Evolutionary conservation across 208 protist species (phyloP), one percentile per base, ranked within the genome.

Genomic region (Borovskyia barvae): DNA sequence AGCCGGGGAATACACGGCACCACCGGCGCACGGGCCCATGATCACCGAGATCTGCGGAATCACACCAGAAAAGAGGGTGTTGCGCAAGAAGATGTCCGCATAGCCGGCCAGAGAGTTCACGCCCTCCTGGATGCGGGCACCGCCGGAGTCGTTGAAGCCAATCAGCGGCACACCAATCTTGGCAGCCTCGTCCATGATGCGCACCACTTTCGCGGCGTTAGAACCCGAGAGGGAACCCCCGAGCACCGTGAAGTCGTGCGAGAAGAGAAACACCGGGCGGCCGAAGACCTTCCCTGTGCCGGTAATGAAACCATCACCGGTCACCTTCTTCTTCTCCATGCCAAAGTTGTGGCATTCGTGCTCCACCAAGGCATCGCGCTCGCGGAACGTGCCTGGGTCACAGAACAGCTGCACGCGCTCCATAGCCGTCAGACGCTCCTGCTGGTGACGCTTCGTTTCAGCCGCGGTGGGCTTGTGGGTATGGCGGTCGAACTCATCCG

Each of bases 31-130:
- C 26, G 97, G 97, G 14, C 97, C 97, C 92, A 98, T 97, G 48
- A 99, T 97, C 12, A 97, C 58, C 9, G 94, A 97, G 42, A 99
- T 93, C 75, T 99, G 97, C 15, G 97, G 97, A 12, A 99, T 74
- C 22, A 98, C 97, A 59, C 97, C 97, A 14, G 84, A 96, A 4
- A 86, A 83, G 37, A 90, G 67, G 28, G 97, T 96, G 80, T 98
- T 98, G 55, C 95, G 79, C 65, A 93, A 86, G 75, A 97, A 95
- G 50, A 98, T 93, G 48, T 98, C 95, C 7, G 97, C 95, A 72
- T 98, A 98, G 51, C 96, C 97, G 32, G 81, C 97, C 4, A 99
- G 81, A 17, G 96, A 97, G 30, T 76, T 80, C 25, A 99, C 87
- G 48, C 93, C 93, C 60, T 98, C 93, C 77, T 98, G 95, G 47